phyloP scores from a whole-genome alignment of 805 yeast genomes.

The Lipomyces mesembrius region DNA sequence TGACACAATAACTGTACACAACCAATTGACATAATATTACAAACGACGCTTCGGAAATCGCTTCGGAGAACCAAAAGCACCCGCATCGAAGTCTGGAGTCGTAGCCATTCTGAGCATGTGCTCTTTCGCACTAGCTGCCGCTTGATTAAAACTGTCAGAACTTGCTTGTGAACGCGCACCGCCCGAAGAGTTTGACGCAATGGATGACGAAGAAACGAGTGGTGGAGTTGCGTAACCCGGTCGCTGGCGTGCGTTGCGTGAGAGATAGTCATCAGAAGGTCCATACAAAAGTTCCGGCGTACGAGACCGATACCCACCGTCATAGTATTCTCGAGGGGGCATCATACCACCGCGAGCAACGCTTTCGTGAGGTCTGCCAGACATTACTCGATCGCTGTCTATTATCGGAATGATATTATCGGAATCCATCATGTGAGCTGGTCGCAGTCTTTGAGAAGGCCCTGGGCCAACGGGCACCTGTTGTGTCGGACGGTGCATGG shows the following conservation, averaged over 20 bases:
- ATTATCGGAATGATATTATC: conserved; percentile 5
- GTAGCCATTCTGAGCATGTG: conserved; percentile 9
- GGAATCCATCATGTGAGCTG: conserved; percentile 15
- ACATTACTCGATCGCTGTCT: conserved; percentile 2
- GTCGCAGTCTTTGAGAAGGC: conserved; percentile 2
- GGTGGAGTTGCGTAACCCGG: conserved; percentile 11
- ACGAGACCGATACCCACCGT: conserved; percentile 4
- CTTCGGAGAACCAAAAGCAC: conserved; percentile 4
- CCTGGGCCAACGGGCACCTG: conserved; percentile 6
- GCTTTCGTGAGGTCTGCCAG: conserved; percentile 9
- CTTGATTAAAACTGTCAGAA: background rate
- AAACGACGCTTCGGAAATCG: conserved; percentile 13
- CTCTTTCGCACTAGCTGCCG: background rate
- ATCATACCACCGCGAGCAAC: background rate
- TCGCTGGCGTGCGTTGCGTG: conserved; percentile 12
- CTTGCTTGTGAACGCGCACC: conserved; percentile 8
- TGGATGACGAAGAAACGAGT: conserved; percentile 5
- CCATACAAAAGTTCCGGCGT: conserved; percentile 4
- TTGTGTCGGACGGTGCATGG: conserved; percentile 1
- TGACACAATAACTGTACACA: background rate
- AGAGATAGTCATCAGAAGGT: conserved; percentile 6
- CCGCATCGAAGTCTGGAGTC: conserved; percentile 14
- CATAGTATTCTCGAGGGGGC: conserved; percentile 8
- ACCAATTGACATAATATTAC: background rate
- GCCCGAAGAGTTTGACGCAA: background rate